A percentile compares a stretch with the other conserved stretches of the same genome.
Evolutionary conservation across 2,329 filamentous ascomycete genomes (phyloP).

Genomic region (Fusarium drepaniforme): DNA sequence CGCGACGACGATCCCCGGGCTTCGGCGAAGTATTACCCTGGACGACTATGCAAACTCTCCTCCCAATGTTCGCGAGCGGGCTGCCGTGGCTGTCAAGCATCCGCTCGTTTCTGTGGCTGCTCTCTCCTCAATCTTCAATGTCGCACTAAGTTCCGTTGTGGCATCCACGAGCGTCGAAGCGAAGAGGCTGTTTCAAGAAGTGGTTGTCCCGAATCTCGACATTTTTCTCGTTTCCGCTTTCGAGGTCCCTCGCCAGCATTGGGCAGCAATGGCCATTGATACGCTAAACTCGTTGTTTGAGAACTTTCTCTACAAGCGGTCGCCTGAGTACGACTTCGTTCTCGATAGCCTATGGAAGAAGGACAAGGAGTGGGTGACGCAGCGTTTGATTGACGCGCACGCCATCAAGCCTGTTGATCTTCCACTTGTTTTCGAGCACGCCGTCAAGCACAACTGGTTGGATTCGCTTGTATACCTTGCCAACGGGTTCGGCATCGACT

Average conservation of each 20-base stretch:
- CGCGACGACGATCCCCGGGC: conserved; percentile 84
- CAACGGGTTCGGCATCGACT: conserved; percentile 88
- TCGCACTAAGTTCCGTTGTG: conserved; percentile 70
- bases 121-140: conserved; percentile 76
- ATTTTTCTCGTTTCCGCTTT: conserved; percentile 85
- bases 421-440: conserved; percentile 68
- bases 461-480: conserved; percentile 82
- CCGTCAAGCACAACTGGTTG: conserved; percentile 85
- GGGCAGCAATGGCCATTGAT: conserved; percentile 80
- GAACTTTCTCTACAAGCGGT: conserved; percentile 83
- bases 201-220: conserved; percentile 79
- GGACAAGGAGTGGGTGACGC: conserved; percentile 87
- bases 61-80: conserved; percentile 63
- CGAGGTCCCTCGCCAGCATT: conserved; percentile 78
- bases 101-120: conserved; percentile 91
- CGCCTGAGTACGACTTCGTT: conserved; percentile 86
- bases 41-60: conserved; percentile 66
- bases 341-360: conserved; percentile 93
- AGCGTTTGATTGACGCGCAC: conserved; percentile 84
- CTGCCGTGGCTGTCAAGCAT: conserved; percentile 78
- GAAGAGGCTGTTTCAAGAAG: conserved; percentile 74
- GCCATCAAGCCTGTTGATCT: conserved; percentile 74
- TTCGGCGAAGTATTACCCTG: conserved; percentile 81
- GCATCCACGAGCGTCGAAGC: conserved; percentile 74
- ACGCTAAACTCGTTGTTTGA: conserved; percentile 84